Base-by-base conservation (phyloP, 2,329 filamentous ascomycete genomes). In the Penicillium sp. region DNA sequence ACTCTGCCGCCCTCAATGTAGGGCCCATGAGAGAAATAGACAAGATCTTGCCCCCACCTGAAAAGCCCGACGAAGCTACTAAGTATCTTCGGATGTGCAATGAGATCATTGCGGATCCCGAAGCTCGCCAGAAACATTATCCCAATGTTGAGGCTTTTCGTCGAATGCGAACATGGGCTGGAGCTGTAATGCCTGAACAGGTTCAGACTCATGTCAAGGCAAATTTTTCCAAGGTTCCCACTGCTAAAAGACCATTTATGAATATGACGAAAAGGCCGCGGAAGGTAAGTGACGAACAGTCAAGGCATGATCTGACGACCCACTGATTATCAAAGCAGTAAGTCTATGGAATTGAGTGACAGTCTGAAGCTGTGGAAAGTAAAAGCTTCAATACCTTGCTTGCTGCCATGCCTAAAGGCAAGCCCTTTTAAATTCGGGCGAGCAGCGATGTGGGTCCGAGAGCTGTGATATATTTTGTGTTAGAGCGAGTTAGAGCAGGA, bases 161-260 rank as follows among this genome's bases (percentile, higher is more conserved):
- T 30, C 52, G 54, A 19, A 37, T 62, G 6, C 38, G 62, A 45
- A 33, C 54, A 8, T 60, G 59, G 62, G 56, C 59, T 30, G 59
- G 62, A 7, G 45, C 38, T 52, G 25, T 51, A 14, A 37, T 58
- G 14, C 52, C 59, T 6, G 42, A 16, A 35, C 43, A 25, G 6
- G 38, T 61, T 14, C 51, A 33, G 28, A 11, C 25, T 11, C 11
- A 54, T 51, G 43, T 57, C 30, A 13, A 38, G 16, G 16, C 10
- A 13, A 16, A 25, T 3, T 30, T 22, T 52, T 26, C 51, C 38
- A 46, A 33, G 28, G 40, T 48, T 37, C 43, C 43, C 6, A 54
- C 25, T 14, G 11, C 38, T 4, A 43, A 28, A 10, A 54, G 52
- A 30, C 38, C 52, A 14, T 54, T 54, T 22, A 19, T 16, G 16